A percentile compares a stretch with the other conserved stretches of the same genome.
Conservation (phyloP, 2,329 filamentous ascomycete genomes). For the Ambrosiella beaveri region DNA sequence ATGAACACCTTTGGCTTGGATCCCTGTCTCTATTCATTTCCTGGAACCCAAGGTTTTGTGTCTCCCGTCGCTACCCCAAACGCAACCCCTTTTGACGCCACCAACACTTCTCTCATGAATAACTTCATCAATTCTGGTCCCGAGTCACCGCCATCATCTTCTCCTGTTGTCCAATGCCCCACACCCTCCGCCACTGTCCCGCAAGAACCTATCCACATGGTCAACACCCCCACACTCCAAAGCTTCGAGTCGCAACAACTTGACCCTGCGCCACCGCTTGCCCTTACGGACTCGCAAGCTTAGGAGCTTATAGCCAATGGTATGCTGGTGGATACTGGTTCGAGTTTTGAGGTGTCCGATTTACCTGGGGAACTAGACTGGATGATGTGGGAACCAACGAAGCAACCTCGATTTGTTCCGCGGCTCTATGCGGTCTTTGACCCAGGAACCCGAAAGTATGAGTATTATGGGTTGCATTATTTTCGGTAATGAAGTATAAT, state of each 20-base stretch:
- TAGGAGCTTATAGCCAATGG: background rate
- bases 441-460: background rate
- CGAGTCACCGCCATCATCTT: background rate
- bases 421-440: background rate
- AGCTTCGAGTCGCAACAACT: background rate
- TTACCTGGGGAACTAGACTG: background rate
- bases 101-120: no score
- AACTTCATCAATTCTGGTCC: no score
- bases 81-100: no score
- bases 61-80: no score
- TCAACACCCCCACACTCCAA: background rate
- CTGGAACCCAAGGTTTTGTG: no score
- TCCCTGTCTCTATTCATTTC: no score
- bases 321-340: background rate
- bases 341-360: background rate
- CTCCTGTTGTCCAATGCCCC: background rate
- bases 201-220: background rate
- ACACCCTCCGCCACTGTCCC: background rate
- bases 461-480: no score
- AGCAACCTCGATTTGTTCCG: no score
- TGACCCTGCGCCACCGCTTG: background rate
- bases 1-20: no score
- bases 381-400: no score
- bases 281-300: background rate
- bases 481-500: no score